phyloP scores from a whole-genome alignment of 768 basidiomycete genomes.

The Leccinum boreale region DNA sequence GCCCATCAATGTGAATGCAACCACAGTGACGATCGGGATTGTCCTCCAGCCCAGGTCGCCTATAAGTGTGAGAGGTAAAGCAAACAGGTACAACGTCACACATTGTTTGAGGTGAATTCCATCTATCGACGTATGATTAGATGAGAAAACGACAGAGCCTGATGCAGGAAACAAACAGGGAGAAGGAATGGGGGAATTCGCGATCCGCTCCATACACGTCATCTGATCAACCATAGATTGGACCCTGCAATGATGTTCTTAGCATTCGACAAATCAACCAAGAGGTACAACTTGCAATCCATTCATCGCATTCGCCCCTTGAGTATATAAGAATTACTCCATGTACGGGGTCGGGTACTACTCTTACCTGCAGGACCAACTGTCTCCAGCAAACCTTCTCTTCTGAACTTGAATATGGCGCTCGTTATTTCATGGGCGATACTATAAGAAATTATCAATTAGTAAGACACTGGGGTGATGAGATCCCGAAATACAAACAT shows the following conservation, averaged over 20 bases:
- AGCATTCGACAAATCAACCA: neutral
- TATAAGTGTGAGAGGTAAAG: constrained; percentile 84
- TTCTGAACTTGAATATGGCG: constrained; percentile 67
- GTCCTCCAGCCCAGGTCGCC: constrained; percentile 80
- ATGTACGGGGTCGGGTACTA: neutral
- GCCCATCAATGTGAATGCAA: constrained; percentile 90
- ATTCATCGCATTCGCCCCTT: constrained; percentile 77
- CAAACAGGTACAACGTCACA: constrained; percentile 89
- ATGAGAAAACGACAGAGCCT: neutral
- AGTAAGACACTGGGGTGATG: neutral
- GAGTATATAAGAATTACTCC: neutral
- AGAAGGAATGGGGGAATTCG: constrained; percentile 80
- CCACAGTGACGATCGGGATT: constrained; percentile 80
- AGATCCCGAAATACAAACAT: constrained; percentile 44
- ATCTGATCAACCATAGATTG: constrained; percentile 84
- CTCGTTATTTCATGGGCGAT: constrained; percentile 80
- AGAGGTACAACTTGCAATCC: constrained; percentile 44
- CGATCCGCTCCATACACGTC: constrained; percentile 85
- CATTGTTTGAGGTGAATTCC: constrained; percentile 94
- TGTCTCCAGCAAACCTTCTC: constrained; percentile 81
- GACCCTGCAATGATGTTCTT: constrained; percentile 44
- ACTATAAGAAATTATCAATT: constrained; percentile 33
- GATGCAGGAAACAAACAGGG: constrained; percentile 49
- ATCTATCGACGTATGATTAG: constrained; percentile 42
- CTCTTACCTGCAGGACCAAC: constrained; percentile 80